A percentile compares a stretch with the other conserved stretches of the same genome.
These are phyloP conservation scores for Starmerella floricola DNA, from an alignment of 805 yeast genomes.

Conservation along the genomic window DNA sequence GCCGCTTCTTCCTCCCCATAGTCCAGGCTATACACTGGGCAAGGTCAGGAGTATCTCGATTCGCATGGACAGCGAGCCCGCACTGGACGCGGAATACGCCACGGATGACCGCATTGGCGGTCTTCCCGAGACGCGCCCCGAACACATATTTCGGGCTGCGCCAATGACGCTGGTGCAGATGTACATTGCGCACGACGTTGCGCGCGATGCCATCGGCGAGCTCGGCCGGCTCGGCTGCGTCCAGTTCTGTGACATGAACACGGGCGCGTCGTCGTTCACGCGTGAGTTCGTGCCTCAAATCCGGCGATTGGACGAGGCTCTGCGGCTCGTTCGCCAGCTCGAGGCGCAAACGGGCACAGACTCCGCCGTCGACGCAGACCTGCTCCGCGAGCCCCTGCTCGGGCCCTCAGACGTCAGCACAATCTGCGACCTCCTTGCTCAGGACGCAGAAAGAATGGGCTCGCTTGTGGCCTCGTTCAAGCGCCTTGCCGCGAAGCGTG, in stretches of 20 bases:
- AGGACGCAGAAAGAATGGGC: conserved; percentile 56
- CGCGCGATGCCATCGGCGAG: conserved; percentile 70
- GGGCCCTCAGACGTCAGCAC: conserved; percentile 57
- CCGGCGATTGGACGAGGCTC: conserved; percentile 63
- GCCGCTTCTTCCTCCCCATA: too few species aligned
- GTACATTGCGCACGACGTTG: conserved; percentile 76
- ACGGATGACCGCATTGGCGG: background rate
- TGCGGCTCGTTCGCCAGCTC: conserved; percentile 29
- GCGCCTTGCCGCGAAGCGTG: conserved; percentile 47
- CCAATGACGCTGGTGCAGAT: conserved; percentile 90
- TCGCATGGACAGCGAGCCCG: too few species aligned
- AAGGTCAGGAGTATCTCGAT: background rate
- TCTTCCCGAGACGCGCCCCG: conserved; percentile 3
- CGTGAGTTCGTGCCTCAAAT: conserved; percentile 80
- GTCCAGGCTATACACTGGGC: too few species aligned
- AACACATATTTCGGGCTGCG: conserved; percentile 55
- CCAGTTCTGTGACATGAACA: conserved; percentile 81
- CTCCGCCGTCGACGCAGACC: conserved; percentile 2
- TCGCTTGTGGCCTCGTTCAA: conserved; percentile 59
- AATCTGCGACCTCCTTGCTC: conserved; percentile 45
- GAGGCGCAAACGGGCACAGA: conserved; percentile 6
- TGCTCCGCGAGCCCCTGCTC: conserved; percentile 15
- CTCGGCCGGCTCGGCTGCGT: conserved; percentile 74
- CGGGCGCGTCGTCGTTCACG: conserved; percentile 67
- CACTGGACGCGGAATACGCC: background rate